Base-by-base conservation (phyloP, 306 rosid genomes). In the Potentilla sterilis region DNA sequence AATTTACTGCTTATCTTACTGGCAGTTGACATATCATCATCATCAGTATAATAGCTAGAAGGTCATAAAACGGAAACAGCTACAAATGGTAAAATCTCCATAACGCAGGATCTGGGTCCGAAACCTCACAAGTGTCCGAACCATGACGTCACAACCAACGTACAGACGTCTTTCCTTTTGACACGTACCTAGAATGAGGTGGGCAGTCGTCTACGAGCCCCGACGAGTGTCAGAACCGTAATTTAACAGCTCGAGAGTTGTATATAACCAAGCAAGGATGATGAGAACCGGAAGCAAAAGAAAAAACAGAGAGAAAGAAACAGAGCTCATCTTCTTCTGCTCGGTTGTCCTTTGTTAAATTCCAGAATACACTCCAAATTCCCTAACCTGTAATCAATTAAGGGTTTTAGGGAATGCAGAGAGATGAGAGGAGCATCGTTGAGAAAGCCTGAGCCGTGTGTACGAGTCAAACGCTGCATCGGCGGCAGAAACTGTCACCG, bases 401-500 rank as follows among this genome's bases (percentile, higher is more conserved):
- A 42, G 55, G 35, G 65, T 52, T 24, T 72, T 75, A 14, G 96
- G 91, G 92, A 92, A 92, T 96, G 99, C 92, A 82, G 88, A 90
- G 89, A 85, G 88, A 95, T 95, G 98, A 84, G 81, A 81, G 79
- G 70, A 7, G 82, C 82, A 44, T 77, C 74, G 85, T 22, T 77
- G 55, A 57, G 76, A 42, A 86, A 68, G 55, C 61, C 85, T 96
- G 91, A 88, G 54, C 40, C 78, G 0, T 74, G 41, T 22, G 46
- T 63, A 32, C 72, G 83, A 48, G 65, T 86, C 63, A 82, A 84
- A 35, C 67, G 85, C 73, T 55, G 80, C 58, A 69, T 83, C 82
- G 88, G 82, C 88, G 97, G 98, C 81, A 72, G 99, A 22, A 91
- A 86, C 47, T 90, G 96, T 81, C 98, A 96, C 87, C 96, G 99